Conservation (phyloP, 768 basidiomycete species). For the Dioszegia crocea region DNA sequence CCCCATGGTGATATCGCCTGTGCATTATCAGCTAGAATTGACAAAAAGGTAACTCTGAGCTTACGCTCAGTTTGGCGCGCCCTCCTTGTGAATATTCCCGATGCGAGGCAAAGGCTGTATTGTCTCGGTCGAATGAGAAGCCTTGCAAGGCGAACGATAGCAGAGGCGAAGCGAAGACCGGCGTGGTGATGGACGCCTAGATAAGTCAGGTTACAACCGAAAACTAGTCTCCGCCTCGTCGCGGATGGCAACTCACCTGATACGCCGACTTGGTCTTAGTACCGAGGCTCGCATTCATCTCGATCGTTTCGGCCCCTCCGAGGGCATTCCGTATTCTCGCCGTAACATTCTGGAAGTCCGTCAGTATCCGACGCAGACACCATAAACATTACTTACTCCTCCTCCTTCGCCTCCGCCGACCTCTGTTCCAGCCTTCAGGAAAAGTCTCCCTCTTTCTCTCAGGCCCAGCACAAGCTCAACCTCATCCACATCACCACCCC, state of each 20-base stretch:
- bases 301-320: constrained; percentile 83
- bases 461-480: constrained; percentile 51
- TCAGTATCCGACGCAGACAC: constrained; percentile 5
- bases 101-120: constrained; percentile 63
- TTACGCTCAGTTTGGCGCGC: constrained; percentile 68
- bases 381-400: constrained; percentile 60
- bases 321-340: constrained; percentile 81
- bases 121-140: constrained; percentile 74
- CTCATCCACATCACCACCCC: constrained; percentile 45
- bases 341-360: constrained; percentile 61
- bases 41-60: constrained; percentile 51
- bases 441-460: constrained; percentile 69
- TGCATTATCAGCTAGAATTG: not conserved
- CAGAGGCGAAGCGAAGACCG: constrained; percentile 55
- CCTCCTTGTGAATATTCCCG: constrained; percentile 52
- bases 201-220: not conserved
- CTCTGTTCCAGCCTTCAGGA: constrained; percentile 78
- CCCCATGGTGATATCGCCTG: constrained; percentile 48
- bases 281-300: constrained; percentile 75
- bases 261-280: constrained; percentile 83
- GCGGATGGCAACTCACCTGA: constrained; percentile 58
- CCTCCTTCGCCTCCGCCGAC: constrained; percentile 88
- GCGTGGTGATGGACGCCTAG: constrained; percentile 50
- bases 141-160: constrained; percentile 67
- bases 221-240: not conserved